These are phyloP conservation scores for Agrocybe pediades DNA, from an alignment of 768 basidiomycete species.

Conservation along the genomic window DNA sequence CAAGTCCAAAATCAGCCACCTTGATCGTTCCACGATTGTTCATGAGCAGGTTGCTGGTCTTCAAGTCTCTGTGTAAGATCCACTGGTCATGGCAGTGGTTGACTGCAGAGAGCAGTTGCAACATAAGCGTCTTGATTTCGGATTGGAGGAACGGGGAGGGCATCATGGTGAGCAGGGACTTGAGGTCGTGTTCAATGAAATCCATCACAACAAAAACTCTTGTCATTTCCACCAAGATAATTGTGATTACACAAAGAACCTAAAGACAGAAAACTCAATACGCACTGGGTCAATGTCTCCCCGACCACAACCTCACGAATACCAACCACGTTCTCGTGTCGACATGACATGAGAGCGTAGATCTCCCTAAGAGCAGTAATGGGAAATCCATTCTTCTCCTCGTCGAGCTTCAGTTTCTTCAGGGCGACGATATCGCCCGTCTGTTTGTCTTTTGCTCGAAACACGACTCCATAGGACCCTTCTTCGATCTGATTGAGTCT, in stretches of 20 bases:
- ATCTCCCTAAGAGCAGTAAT: constrained; percentile 96
- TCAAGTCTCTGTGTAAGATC: constrained; percentile 97
- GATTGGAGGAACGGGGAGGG: constrained; percentile 95
- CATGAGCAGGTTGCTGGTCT: constrained; percentile 97
- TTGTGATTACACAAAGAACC: constrained; percentile 30
- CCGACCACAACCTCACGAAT: constrained; percentile 98
- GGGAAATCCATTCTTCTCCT: constrained; percentile 98
- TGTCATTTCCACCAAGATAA: constrained; percentile 21
- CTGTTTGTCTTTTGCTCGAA: constrained; percentile 92
- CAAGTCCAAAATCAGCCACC: constrained; percentile 97
- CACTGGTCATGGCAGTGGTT: constrained; percentile 94
- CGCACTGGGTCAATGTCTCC: constrained; percentile 98
- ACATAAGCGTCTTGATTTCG: constrained; percentile 96
- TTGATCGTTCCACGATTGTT: constrained; percentile 99
- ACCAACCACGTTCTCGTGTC: constrained; percentile 96
- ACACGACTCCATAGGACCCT: constrained; percentile 97
- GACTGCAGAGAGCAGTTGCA: constrained; percentile 91
- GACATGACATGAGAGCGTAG: constrained; percentile 93
- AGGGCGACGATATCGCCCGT: constrained; percentile 95
- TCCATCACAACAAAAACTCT: constrained; percentile 99
- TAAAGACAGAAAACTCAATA: constrained; percentile 31
- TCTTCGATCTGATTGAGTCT: constrained; percentile 98
- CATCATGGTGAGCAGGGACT: constrained; percentile 93
- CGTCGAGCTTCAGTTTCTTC: constrained; percentile 97
- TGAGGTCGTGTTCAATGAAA: constrained; percentile 99